Evolutionary conservation across 371 early-diverging fungal species (phyloP).

Genomic region (Basidiobolus meristosporus): DNA sequence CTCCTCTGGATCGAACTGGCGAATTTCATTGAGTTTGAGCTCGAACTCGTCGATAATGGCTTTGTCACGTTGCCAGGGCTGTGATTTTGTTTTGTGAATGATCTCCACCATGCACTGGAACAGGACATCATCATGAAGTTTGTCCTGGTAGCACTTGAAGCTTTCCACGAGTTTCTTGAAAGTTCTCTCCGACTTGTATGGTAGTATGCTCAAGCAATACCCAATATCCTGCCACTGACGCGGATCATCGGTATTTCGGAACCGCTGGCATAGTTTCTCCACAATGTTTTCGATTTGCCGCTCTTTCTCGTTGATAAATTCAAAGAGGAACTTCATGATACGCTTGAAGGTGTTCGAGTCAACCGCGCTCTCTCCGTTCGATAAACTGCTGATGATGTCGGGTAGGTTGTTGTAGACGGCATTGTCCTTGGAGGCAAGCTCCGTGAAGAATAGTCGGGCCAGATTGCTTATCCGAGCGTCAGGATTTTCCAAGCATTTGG

Average conservation of each 20-base stretch:
- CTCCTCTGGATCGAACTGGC: too few species aligned
- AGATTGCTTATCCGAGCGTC: slow-evolving; percentile 77
- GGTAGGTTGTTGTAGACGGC: slow-evolving; percentile 95
- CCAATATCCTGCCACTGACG: slow-evolving; percentile 85
- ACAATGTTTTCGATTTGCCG: slow-evolving; percentile 82
- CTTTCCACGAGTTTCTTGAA: slow-evolving; percentile 64
- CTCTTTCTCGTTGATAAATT: slow-evolving; percentile 46
- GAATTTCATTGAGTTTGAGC: too few species aligned
- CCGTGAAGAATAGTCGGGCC: slow-evolving; percentile 87
- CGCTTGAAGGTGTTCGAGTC: slow-evolving; percentile 53
- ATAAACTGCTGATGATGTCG: slow-evolving; percentile 85
- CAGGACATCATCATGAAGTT: slow-evolving; percentile 68
- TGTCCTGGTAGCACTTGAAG: slow-evolving; percentile 68
- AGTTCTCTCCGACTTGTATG: slow-evolving; percentile 67
- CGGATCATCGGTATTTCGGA: slow-evolving; percentile 45
- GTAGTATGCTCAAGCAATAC: slow-evolving; percentile 71
- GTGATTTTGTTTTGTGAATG: slow-evolving; percentile 42
- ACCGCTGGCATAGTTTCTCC: slow-evolving; percentile 87
- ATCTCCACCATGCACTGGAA: slow-evolving; percentile 68
- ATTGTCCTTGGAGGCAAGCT: slow-evolving; percentile 87
- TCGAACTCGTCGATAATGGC: too few species aligned
- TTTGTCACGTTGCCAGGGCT: too few species aligned
- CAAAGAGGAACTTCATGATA: slow-evolving; percentile 87
- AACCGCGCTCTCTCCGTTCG: slow-evolving; percentile 31
- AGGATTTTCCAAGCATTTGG: slow-evolving; percentile 79